Base-by-base conservation (phyloP, 257 asterid species). In the Solanum commersonii region DNA sequence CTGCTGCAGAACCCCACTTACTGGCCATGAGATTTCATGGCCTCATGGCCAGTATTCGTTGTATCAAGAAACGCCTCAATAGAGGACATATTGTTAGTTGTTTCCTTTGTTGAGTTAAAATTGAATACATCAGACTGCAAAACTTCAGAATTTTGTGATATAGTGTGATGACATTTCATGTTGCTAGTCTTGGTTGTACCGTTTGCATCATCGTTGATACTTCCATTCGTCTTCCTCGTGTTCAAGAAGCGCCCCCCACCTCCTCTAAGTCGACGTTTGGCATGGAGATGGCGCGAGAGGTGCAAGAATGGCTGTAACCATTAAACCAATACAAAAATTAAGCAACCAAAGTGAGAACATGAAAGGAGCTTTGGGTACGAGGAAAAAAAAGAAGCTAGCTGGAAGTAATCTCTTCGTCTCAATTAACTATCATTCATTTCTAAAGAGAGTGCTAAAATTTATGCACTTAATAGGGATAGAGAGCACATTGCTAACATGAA, bases 241-340 rank as follows among this genome's bases (percentile, higher is more conserved):
- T 94, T 94, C 13, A 91, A 83, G 86, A 95, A 95, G 77, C 96
- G 94, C 0, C 98, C 98, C 13, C 98, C 95, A 20, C 96, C 91
- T 25, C 98, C 96, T 71, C 97, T 90, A 13, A 93, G 95, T 84
- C 96, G 88, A 44, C 93, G 44, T 60, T 86, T 60, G 15, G 92
- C 92, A 83, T 90, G 92, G 76, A 78, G 76, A 67, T 90, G 92
- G n/a, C 92, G 90, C 0, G 92, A 95, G 81, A 94, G 95, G 37
- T 95, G 98, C 38, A 94, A 95, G 87, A 94, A 95, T 5, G 96
- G 98, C 97, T 94, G 93, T 8, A 16, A 38, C 25, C 25, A 81
- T 52, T 70, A 35, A 89, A 18, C 23, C 84, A 31, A 5, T 5
- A 23, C 82, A 73, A 81, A 10, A 84, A 33, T 56, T 63, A 86